Evolutionary conservation across 331 rosid species (phyloP).

Genomic region (Ulmus americana): DNA sequence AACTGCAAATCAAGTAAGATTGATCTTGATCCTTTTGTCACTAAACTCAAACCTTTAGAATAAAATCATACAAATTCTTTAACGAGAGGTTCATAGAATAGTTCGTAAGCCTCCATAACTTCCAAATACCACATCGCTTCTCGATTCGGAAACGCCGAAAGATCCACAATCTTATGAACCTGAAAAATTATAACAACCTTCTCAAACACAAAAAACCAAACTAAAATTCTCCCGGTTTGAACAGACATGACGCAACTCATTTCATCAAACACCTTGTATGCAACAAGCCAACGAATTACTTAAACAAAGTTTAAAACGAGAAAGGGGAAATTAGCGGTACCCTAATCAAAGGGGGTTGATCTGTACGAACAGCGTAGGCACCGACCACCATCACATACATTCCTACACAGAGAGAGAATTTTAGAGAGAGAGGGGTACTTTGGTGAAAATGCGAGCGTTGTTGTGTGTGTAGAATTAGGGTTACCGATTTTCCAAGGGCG

Average conservation of each 20-base stretch:
- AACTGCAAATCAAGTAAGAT: background rate
- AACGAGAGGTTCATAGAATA: conserved; percentile 63
- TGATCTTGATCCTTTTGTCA: background rate
- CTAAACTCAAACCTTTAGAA: background rate
- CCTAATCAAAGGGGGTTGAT: conserved; percentile 50
- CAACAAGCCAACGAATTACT: background rate
- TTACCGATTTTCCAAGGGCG: conserved; percentile 56
- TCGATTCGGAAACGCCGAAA: conserved; percentile 60
- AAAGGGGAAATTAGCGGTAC: conserved; percentile 14
- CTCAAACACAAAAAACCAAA: background rate
- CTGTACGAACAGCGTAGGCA: conserved; percentile 33
- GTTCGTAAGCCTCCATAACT: conserved; percentile 73
- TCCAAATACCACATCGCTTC: conserved; percentile 95
- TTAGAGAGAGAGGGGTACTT: background rate
- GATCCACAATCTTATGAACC: conserved; percentile 95
- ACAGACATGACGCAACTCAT: too few species aligned
- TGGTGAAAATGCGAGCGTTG: background rate
- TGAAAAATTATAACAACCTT: conserved; percentile 15
- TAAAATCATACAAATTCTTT: conserved; percentile 39
- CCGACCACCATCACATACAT: conserved; percentile 91
- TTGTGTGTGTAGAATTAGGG: background rate
- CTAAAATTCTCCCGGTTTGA: background rate
- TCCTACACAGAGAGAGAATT: conserved; percentile 29
- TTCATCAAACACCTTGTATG: background rate
- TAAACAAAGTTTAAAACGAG: background rate